phyloP scores from a whole-genome alignment of 2,329 filamentous ascomycete genomes.

The Colletotrichum orchidophilum region DNA sequence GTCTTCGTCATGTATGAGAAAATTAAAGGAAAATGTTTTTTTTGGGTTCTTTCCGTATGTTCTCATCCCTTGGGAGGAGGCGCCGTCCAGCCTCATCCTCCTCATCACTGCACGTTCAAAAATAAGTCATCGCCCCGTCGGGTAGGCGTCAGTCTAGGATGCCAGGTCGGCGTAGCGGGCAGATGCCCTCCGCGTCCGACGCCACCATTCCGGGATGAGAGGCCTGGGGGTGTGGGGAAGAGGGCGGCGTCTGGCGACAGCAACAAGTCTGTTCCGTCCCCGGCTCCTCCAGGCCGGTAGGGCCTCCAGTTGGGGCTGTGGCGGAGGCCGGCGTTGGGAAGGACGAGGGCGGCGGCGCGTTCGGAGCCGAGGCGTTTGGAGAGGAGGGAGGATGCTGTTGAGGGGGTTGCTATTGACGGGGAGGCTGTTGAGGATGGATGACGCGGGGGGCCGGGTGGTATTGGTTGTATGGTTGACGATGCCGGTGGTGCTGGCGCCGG shows the following conservation, averaged over 20 bases:
- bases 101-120: constrained; percentile 60
- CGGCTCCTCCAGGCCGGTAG: constrained; percentile 4
- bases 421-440: constrained; percentile 21
- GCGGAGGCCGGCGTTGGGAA: constrained; percentile 37
- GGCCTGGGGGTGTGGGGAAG: constrained; percentile 12
- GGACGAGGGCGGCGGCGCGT: constrained; percentile 57
- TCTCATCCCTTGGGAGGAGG: background rate
- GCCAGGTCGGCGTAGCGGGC: constrained; percentile 65
- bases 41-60: background rate
- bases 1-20: constrained; percentile 12
- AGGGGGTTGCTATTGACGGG: constrained; percentile 37
- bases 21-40: background rate
- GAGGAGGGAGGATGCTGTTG: constrained; percentile 54
- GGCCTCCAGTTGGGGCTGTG: constrained; percentile 36
- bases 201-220: background rate
- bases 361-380: constrained; percentile 62
- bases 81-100: background rate
- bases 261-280: constrained; percentile 19
- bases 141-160: constrained; percentile 73
- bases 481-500: constrained; percentile 6
- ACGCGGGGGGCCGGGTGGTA: constrained; percentile 26
- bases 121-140: constrained; percentile 73
- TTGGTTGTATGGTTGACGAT: constrained; percentile 14
- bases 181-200: constrained; percentile 34
- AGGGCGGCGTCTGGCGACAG: constrained; percentile 21